Conservation (phyloP, 805 yeast genomes). For the Priceomyces castillae region DNA sequence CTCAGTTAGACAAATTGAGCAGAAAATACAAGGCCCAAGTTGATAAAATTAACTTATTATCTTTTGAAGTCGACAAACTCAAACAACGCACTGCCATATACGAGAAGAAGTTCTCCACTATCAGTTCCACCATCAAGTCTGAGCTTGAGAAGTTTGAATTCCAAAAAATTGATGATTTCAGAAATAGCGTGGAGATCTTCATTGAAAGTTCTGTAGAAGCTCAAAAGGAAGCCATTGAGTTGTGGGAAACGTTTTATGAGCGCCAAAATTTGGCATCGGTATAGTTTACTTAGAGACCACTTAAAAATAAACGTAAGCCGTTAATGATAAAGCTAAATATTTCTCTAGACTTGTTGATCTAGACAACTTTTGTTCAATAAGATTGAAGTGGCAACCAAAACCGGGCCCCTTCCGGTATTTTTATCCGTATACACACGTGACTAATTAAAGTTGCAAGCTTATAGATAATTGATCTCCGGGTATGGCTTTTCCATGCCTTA, state of each 20-base stretch:
- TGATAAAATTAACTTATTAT: slow-evolving; percentile 59
- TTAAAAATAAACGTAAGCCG: too few species aligned
- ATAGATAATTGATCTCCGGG: too few species aligned
- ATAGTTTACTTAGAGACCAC: neutral
- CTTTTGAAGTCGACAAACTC: slow-evolving; percentile 56
- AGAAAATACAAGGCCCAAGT: slow-evolving; percentile 48
- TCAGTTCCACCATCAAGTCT: slow-evolving; percentile 61
- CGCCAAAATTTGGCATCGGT: slow-evolving; percentile 25
- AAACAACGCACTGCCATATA: slow-evolving; percentile 53
- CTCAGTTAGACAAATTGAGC: slow-evolving; percentile 42
- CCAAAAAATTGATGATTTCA: slow-evolving; percentile 77
- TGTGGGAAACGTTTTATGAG: slow-evolving; percentile 88
- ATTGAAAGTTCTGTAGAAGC: slow-evolving; percentile 88
- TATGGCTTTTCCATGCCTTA: too few species aligned
- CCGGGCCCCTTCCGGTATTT: too few species aligned
- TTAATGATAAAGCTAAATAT: too few species aligned
- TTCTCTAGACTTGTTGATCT: too few species aligned
- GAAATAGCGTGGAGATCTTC: slow-evolving; percentile 85
- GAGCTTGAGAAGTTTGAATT: slow-evolving; percentile 71
- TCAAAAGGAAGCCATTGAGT: slow-evolving; percentile 85
- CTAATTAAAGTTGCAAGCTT: too few species aligned
- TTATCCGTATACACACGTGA: too few species aligned
- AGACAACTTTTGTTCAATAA: too few species aligned
- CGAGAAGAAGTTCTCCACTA: slow-evolving; percentile 58
- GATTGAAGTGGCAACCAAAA: too few species aligned